Conservation (phyloP, 1,284 basidiomycete genomes). For the Cutaneotrichosporon spelunceum region DNA sequence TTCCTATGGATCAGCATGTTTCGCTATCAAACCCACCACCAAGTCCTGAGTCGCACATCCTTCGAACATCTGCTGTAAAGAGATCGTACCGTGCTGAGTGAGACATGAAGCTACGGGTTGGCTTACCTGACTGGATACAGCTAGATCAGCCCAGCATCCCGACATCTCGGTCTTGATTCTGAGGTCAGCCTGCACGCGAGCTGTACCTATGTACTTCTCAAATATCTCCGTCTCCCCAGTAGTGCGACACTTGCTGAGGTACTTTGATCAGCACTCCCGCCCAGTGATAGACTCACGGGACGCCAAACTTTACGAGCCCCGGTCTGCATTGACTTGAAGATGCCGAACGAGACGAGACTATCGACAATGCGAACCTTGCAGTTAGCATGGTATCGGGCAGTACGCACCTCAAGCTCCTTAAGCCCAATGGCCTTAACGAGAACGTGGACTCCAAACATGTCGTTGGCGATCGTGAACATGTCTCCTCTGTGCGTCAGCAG, state of each 20-base stretch:
- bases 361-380: constrained; percentile 33
- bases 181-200: not conserved
- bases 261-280: constrained; percentile 25
- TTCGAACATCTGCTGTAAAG: constrained; percentile 48
- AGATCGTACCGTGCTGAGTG: constrained; percentile 44
- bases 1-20: constrained; percentile 24
- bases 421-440: constrained; percentile 42
- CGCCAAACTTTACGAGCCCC: constrained; percentile 45
- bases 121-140: constrained; percentile 41
- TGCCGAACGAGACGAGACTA: constrained; percentile 38
- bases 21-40: constrained; percentile 27
- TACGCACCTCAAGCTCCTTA: constrained; percentile 42
- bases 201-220: constrained; percentile 17
- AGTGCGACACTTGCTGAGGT: constrained; percentile 44
- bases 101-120: not conserved
- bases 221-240: constrained; percentile 32
- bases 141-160: constrained; percentile 41
- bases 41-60: constrained; percentile 41
- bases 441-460: constrained; percentile 49
- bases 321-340: constrained; percentile 45
- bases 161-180: constrained; percentile 41
- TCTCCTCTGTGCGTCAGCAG: constrained; percentile 29
- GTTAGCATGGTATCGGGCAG: constrained; percentile 4
- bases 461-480: constrained; percentile 43
- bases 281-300: constrained; percentile 28